These are phyloP conservation scores for Limnanthes douglasii DNA, from an alignment of 345 rosid genomes.

Conservation along the genomic window DNA sequence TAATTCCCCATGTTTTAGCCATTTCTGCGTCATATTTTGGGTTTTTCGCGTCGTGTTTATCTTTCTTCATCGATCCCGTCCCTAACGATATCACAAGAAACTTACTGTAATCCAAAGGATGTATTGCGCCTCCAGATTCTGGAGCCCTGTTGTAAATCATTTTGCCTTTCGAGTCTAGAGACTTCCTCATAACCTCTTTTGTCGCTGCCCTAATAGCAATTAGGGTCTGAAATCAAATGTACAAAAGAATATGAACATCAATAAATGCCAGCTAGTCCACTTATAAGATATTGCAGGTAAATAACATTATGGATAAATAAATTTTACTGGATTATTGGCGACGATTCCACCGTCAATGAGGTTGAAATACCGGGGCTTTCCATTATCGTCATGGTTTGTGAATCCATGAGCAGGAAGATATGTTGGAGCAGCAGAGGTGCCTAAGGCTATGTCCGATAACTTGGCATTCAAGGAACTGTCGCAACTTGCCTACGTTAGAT, in stretches of 20 bases:
- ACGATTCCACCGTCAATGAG: conserved; percentile 64
- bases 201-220: conserved; percentile 53
- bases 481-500: conserved; percentile 21
- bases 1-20: conserved; percentile 55
- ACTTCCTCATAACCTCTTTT: conserved; percentile 35
- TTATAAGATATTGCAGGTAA: neutral
- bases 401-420: conserved; percentile 44
- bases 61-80: conserved; percentile 36
- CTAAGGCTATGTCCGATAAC: conserved; percentile 53
- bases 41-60: too few species aligned
- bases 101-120: conserved; percentile 37
- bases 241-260: too few species aligned
- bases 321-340: conserved; percentile 60
- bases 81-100: conserved; percentile 60
- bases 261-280: too few species aligned
- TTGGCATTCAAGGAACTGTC: conserved; percentile 23
- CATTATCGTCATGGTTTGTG: conserved; percentile 19
- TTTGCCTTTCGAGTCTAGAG: conserved; percentile 23
- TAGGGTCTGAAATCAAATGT: conserved; percentile 36
- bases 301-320: neutral
- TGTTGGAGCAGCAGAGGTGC: conserved; percentile 76
- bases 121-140: too few species aligned
- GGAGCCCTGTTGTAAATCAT: too few species aligned
- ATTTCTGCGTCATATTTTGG: conserved; percentile 27
- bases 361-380: conserved; percentile 29